A percentile compares a stretch with the other conserved stretches of the same genome.
Conservation (phyloP, 1,139 yeast genomes). For the Wickerhamiella infanticola region DNA sequence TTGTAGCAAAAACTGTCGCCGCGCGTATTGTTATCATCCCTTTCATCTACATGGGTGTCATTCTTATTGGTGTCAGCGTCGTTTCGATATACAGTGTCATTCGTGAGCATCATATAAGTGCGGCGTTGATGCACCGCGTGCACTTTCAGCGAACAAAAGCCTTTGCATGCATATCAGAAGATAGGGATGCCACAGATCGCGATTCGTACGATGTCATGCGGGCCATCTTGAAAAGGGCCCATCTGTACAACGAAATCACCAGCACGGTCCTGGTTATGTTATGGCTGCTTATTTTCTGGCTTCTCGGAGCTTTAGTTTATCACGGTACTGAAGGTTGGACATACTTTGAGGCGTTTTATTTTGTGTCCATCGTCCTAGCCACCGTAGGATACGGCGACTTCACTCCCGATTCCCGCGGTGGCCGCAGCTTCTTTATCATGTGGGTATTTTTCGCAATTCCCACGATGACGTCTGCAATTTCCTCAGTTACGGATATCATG, state of each 20-base stretch:
- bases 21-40: constrained; percentile 44
- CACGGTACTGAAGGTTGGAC: constrained; percentile 46
- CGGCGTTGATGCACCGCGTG: constrained; percentile 2
- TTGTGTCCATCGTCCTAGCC: constrained; percentile 55
- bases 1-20: constrained; percentile 37
- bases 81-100: constrained; percentile 39
- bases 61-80: constrained; percentile 57
- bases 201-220: constrained; percentile 43
- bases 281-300: constrained; percentile 45
- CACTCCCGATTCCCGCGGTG: constrained; percentile 46
- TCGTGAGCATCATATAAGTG: neutral
- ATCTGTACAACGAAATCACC: neutral
- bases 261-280: constrained; percentile 24
- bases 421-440: constrained; percentile 53
- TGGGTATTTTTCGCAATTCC: constrained; percentile 82
- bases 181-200: constrained; percentile 20
- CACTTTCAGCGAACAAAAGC: constrained; percentile 5
- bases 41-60: constrained; percentile 52
- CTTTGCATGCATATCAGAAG: neutral
- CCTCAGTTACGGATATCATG: constrained; percentile 52
- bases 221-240: constrained; percentile 25
- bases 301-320: constrained; percentile 56
- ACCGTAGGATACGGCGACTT: constrained; percentile 80
- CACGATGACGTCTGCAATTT: constrained; percentile 65
- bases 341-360: constrained; percentile 54